phyloP scores from a whole-genome alignment of 768 basidiomycete genomes.

The Galerina marginata region DNA sequence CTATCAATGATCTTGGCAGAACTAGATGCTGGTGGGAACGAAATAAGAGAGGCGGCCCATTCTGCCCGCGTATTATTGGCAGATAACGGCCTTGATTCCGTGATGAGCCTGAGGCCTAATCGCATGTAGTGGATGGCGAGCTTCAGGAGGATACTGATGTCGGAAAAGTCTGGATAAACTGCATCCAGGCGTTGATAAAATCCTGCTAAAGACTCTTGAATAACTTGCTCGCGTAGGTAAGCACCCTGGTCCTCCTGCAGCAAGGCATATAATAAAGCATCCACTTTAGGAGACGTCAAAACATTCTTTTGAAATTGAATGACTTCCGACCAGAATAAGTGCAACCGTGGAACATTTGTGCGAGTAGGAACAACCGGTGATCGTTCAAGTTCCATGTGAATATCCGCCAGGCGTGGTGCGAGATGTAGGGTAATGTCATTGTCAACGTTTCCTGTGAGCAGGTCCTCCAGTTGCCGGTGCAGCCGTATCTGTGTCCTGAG shows the following conservation, averaged over 20 bases:
- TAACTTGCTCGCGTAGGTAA: slow-evolving; percentile 62
- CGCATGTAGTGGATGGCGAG: slow-evolving; percentile 69
- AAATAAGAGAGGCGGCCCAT: slow-evolving; percentile 38
- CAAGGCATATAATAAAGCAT: slow-evolving; percentile 49
- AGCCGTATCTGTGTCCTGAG: slow-evolving; percentile 56
- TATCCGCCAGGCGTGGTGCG: slow-evolving; percentile 33
- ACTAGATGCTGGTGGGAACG: slow-evolving; percentile 60
- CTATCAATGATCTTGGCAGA: slow-evolving; percentile 39
- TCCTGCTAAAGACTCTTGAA: slow-evolving; percentile 80
- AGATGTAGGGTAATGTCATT: slow-evolving; percentile 59
- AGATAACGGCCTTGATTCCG: slow-evolving; percentile 19
- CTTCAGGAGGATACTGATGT: slow-evolving; percentile 72
- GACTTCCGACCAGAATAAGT: slow-evolving; percentile 78
- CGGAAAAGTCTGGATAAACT: slow-evolving; percentile 72
- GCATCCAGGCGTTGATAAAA: slow-evolving; percentile 75
- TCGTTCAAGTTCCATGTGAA: slow-evolving; percentile 31
- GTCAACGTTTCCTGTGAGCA: slow-evolving; percentile 57
- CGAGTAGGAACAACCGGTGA: slow-evolving; percentile 37
- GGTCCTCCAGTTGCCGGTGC: slow-evolving; percentile 58
- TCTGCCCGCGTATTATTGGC: slow-evolving; percentile 24
- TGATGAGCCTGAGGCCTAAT: slow-evolving; percentile 69
- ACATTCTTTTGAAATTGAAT: slow-evolving; percentile 73
- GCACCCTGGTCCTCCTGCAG: slow-evolving; percentile 42
- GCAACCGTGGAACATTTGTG: slow-evolving; percentile 53
- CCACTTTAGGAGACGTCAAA: slow-evolving; percentile 51